Conservation (phyloP, 192 early-diverging fungal genomes). For the Dissophora ornata region DNA sequence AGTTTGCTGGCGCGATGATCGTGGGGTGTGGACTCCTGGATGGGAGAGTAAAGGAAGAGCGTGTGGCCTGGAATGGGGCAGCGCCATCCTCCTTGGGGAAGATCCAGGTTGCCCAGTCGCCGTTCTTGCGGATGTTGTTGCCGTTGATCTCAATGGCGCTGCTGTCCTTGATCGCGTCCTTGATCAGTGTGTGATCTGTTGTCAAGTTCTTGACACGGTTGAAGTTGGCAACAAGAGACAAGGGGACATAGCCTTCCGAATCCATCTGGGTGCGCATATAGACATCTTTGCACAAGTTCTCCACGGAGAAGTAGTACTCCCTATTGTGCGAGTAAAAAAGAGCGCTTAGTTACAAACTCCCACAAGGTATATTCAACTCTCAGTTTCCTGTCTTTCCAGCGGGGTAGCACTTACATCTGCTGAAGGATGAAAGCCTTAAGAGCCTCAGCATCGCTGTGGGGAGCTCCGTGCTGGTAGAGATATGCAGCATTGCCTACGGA, state of each 20-base stretch:
- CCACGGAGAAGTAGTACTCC: constrained; percentile 97
- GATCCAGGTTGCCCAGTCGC: constrained; percentile 91
- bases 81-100: constrained; percentile 71
- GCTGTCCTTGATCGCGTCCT: constrained; percentile 63
- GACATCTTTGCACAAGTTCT: constrained; percentile 96
- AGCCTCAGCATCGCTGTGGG: constrained; percentile 35
- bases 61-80: constrained; percentile 35
- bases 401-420: constrained; percentile 63
- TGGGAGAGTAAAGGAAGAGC: constrained; percentile 45
- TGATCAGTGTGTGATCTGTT: constrained; percentile 72
- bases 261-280: constrained; percentile 96
- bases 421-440: constrained; percentile 69
- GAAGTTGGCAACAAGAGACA: constrained; percentile 85
- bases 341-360: neutral
- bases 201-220: constrained; percentile 87
- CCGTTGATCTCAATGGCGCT: constrained; percentile 71
- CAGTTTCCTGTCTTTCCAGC: neutral
- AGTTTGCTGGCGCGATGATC: constrained; percentile 13
- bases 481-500: constrained; percentile 41
- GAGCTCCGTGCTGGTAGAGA: constrained; percentile 23
- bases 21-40: constrained; percentile 31
- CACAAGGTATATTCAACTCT: too few relatives aligned
- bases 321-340: constrained; percentile 37
- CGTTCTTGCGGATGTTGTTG: constrained; percentile 72
- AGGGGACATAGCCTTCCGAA: constrained; percentile 81